Evolutionary conservation across 164 flowering plant species (phyloP), one percentile per base, ranked within the genome.

Genomic region (Aristolochia fimbriata): DNA sequence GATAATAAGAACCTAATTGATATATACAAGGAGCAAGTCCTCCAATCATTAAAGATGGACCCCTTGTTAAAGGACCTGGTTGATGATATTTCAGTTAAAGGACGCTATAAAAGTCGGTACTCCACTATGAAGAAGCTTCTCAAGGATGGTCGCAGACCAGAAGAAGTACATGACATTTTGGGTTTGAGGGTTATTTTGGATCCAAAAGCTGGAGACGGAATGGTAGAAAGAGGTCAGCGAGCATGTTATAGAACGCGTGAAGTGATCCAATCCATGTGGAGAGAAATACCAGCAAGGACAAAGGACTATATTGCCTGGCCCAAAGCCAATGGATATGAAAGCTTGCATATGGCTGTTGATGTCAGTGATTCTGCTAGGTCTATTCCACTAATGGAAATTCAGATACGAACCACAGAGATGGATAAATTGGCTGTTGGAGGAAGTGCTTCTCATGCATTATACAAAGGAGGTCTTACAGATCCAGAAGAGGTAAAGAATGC

Each of bases 41-140:
- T 76, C 63, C 82, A 72, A 33, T 64, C 80, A 57, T 66, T 89
- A 46, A 73, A 68, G 51, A 41, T 66, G 22, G 96, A 93, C 73
- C 64, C 75, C 24, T 23, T 66, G 16, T 69, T 93, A 51, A 65
- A 71, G 12, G 77, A 70, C 0, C 71, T 84, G 88, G 87, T 84
- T 45, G 77, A 77, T 51, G 76, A 76, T 25, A 71, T 89, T 58
- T 70, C 72, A 15, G 76, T 87, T 37, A 71, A 75, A 60, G 90
- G 96, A 52, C 94, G 97, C n/a, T 82, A 83, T 58, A 93, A 93
- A 70, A 93, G 92, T 59, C 90, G 88, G 47, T 93, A 78, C 67
- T 89, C 97, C 74, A 93, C 94, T 46, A 89, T 93, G 96, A 87
- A 86, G 77, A 93, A 93, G 72, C 85, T 93, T 48, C 45, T 89